A percentile compares a stretch with the other conserved stretches of the same genome.
Conservation (phyloP, 331 rosid species). For the Cydonia oblonga region DNA sequence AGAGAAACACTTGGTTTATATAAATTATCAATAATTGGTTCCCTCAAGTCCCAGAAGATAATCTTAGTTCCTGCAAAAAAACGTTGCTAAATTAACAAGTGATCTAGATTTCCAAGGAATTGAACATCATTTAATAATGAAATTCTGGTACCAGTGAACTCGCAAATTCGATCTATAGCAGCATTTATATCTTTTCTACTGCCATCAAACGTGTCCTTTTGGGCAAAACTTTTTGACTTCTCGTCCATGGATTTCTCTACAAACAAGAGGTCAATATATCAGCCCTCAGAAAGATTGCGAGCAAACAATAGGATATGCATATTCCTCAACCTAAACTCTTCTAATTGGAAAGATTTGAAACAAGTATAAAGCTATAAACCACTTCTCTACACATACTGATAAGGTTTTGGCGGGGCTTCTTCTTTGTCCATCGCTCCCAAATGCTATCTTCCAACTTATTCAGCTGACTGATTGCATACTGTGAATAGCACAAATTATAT, state of each 20-base stretch:
- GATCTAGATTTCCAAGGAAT: conserved; percentile 14
- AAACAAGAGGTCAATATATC: background rate
- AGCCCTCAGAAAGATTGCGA: background rate
- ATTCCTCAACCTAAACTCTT: background rate
- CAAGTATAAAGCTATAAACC: background rate
- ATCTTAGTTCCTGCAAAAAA: conserved; percentile 86
- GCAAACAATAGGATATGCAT: background rate
- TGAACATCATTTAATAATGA: background rate
- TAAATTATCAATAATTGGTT: conserved; percentile 65
- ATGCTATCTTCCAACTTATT: conserved; percentile 92
- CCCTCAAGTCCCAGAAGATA: conserved; percentile 86
- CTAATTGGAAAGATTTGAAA: background rate
- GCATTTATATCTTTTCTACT: conserved; percentile 78
- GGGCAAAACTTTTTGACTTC: conserved; percentile 52
- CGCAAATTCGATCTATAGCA: conserved; percentile 80
- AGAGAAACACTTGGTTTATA: conserved; percentile 73
- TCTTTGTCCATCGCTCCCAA: conserved; percentile 82
- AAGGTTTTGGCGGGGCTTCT: conserved; percentile 45
- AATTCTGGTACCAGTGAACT: conserved; percentile 62
- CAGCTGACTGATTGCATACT: conserved; percentile 85
- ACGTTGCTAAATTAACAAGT: conserved; percentile 2
- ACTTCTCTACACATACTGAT: conserved; percentile 34
- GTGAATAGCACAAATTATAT: conserved; percentile 17
- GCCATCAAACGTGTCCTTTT: conserved; percentile 77
- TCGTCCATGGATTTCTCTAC: conserved; percentile 57